Conservation (phyloP, 1,284 basidiomycete species). For the Pseudozyma sp. region DNA sequence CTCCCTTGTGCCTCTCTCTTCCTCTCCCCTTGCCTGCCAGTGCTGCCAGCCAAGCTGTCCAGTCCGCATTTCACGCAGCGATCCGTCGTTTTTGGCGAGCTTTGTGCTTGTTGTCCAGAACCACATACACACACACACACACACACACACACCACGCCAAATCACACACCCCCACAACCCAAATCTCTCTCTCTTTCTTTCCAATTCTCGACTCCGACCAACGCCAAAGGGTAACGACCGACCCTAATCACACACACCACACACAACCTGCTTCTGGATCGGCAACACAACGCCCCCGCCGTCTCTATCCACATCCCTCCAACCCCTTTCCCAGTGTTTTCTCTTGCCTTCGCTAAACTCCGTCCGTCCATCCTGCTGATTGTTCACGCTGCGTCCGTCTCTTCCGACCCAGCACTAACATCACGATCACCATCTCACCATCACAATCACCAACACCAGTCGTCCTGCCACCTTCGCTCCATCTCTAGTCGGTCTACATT, state of each 20-base stretch:
- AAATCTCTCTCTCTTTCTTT: neutral
- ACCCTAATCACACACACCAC: no score
- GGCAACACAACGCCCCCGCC: neutral
- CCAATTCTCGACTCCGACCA: neutral
- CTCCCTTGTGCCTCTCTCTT: no score
- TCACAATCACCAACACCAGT: neutral
- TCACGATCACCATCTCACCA: slow-evolving; percentile 2
- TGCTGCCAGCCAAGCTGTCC: no score
- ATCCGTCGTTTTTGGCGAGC: neutral
- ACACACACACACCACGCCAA: neutral
- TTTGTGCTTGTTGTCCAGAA: neutral
- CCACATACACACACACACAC: neutral
- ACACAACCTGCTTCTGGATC: neutral
- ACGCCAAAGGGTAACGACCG: no score
- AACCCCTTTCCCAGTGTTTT: neutral
- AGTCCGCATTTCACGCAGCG: no score
- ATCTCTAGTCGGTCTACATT: neutral
- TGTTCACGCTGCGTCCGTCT: neutral
- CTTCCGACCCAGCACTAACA: slow-evolving; percentile 1
- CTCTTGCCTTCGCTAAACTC: slow-evolving; percentile 2
- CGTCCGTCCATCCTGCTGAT: neutral
- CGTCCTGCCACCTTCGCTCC: neutral
- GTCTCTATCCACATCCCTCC: neutral
- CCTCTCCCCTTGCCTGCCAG: no score
- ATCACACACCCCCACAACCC: neutral